Evolutionary conservation across 805 yeast species (phyloP).

Genomic region (Candida ovalis): DNA sequence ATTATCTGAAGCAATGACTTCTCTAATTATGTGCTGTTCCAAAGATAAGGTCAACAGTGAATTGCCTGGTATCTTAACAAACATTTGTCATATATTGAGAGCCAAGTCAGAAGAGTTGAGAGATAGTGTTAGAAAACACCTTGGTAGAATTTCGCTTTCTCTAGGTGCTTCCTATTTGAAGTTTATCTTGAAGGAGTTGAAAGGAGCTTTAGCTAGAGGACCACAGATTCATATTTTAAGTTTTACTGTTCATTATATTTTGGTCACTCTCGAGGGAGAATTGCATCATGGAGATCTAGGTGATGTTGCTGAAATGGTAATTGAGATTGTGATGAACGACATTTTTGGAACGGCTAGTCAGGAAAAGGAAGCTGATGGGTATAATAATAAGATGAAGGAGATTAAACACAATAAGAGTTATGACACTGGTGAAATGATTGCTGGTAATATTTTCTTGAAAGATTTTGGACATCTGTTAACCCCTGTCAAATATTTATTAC

Average conservation of each 20-base stretch:
- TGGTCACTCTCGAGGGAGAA: conserved; percentile 43
- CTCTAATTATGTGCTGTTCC: conserved; percentile 59
- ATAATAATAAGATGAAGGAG: conserved; percentile 80
- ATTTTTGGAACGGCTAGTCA: conserved; percentile 87
- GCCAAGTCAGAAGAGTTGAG: conserved; percentile 83
- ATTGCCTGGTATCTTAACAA: conserved; percentile 79
- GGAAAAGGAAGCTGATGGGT: conserved; percentile 94
- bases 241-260: conserved; percentile 73
- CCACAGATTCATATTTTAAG: conserved; percentile 92
- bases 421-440: conserved; percentile 79
- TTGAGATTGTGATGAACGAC: conserved; percentile 84
- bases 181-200: conserved; percentile 75
- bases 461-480: conserved; percentile 54
- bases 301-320: conserved; percentile 52
- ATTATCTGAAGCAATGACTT: conserved; percentile 73
- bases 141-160: conserved; percentile 58
- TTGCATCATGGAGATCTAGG: conserved; percentile 73
- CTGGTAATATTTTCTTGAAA: conserved; percentile 57
- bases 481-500: conserved; percentile 64
- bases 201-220: conserved; percentile 77
- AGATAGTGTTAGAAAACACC: conserved; percentile 75
- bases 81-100: conserved; percentile 84
- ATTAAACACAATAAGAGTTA: conserved; percentile 84
- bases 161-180: conserved; percentile 73
- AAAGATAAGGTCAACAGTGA: conserved; percentile 50